Base-by-base conservation (phyloP, 2,329 filamentous ascomycete genomes). In the Chalara sp. region DNA sequence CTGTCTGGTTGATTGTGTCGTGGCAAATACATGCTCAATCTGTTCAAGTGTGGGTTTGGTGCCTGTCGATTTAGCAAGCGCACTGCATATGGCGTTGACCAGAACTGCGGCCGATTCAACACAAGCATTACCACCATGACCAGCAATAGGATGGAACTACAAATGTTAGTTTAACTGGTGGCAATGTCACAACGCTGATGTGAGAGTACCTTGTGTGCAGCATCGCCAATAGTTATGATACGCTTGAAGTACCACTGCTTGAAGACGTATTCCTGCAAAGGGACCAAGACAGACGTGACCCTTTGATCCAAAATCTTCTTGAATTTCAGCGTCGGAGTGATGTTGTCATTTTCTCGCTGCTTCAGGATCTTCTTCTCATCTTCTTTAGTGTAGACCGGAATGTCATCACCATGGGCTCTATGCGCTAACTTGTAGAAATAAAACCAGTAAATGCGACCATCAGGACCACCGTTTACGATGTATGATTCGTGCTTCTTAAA, bases 241-340 rank as follows among this genome's bases (percentile, higher is more conserved):
- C 72, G 59, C 8, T 65, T 61, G 41, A 64, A 70, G 46, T 68
- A 63, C 67, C 71, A 73, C 35, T 64, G 61, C 8, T 65, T 53
- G n/a, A 70, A 64, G 1, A 70, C 44, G 10, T 47, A 48, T 47
- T 61, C 59, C 13, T 56, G 53, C 10, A 57, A 46, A 6, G 55
- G 12, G 21, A 49, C 50, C 21, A 61, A 31, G 13, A 35, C 44
- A 11, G 40, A 50, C 2, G 44, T 13, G 6, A 46, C 56, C 32
- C 40, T 49, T 6, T 29, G 47, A 8, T 53, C 44, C 49, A 52
- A 55, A 5, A 61, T 28, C 29, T 55, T 56, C 6, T 48, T 42
- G 21, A 60, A 58, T 6, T 35, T 57, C 7, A 55, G 33, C 6
- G 40, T 31, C 6, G 46, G 31, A 5, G 47, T 51, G 40, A 57